phyloP scores from a whole-genome alignment of 345 rosid species.

The Gossypium herbaceum region DNA sequence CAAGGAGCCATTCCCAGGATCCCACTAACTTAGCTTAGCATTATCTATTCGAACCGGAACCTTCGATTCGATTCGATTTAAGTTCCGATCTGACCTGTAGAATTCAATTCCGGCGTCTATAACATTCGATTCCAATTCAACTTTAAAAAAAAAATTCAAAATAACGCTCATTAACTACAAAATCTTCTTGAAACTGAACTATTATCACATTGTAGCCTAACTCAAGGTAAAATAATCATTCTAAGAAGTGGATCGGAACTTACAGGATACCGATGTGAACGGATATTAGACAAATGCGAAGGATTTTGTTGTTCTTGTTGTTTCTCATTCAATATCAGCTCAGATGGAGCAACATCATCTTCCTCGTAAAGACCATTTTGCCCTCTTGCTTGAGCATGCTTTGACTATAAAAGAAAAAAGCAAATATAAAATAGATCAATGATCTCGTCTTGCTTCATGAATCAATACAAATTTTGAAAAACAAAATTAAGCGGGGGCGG shows the following conservation, averaged over 20 bases:
- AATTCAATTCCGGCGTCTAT: no score
- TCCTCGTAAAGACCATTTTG: constrained; percentile 66
- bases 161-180: no score
- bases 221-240: background rate
- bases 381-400: constrained; percentile 56
- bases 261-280: constrained; percentile 38
- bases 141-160: no score
- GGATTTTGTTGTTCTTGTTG: constrained; percentile 51
- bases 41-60: no score
- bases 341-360: constrained; percentile 59
- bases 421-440: background rate
- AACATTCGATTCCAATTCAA: no score
- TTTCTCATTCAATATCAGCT: constrained; percentile 55
- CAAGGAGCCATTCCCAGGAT: background rate
- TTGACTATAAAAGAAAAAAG: constrained; percentile 33
- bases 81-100: no score
- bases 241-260: constrained; percentile 21
- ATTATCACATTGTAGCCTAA: background rate
- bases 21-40: background rate
- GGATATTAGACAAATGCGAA: constrained; percentile 41
- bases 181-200: no score
- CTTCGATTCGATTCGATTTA: no score
- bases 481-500: background rate
- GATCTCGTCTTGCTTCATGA: constrained; percentile 4
- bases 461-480: background rate